phyloP scores from a whole-genome alignment of 2,329 filamentous ascomycete species.

The Ophiostoma perfectum region DNA sequence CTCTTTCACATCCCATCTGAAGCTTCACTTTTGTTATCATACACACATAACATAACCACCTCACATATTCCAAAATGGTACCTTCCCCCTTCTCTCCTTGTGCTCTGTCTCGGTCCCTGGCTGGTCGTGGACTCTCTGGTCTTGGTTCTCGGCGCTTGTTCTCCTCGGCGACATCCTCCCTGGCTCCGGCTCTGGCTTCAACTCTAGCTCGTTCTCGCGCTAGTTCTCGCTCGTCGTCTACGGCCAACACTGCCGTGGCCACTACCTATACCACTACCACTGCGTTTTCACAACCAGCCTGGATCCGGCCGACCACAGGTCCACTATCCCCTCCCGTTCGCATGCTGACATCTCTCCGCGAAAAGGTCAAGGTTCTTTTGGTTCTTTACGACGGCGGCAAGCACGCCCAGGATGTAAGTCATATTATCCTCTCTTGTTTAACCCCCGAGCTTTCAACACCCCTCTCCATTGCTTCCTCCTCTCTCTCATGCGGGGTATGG shows the following conservation, averaged over 20 bases:
- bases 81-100: not conserved
- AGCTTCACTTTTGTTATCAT: conserved; percentile 3
- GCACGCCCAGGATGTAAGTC: conserved; percentile 75
- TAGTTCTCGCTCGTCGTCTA: not conserved
- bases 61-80: conserved; percentile 24
- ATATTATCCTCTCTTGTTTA: not conserved
- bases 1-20: not conserved
- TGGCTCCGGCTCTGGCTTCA: conserved; percentile 6
- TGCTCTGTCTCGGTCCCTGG: conserved; percentile 15
- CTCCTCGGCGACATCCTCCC: conserved; percentile 7
- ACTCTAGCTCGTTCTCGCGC: not conserved
- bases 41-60: not conserved
- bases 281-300: not conserved
- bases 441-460: not conserved
- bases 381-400: conserved; percentile 88
- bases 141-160: conserved; percentile 13
- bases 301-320: conserved; percentile 12
- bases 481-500: not conserved
- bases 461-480: not conserved
- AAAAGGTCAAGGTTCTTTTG: conserved; percentile 89
- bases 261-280: not conserved
- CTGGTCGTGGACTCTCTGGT: conserved; percentile 16
- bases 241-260: not conserved
- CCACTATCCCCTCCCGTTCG: conserved; percentile 34
- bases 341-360: conserved; percentile 48